A percentile compares a stretch with the other conserved stretches of the same genome.
phyloP scores from a whole-genome alignment of 2,329 filamentous ascomycete species.

The Hypoxylon rubiginosum region DNA sequence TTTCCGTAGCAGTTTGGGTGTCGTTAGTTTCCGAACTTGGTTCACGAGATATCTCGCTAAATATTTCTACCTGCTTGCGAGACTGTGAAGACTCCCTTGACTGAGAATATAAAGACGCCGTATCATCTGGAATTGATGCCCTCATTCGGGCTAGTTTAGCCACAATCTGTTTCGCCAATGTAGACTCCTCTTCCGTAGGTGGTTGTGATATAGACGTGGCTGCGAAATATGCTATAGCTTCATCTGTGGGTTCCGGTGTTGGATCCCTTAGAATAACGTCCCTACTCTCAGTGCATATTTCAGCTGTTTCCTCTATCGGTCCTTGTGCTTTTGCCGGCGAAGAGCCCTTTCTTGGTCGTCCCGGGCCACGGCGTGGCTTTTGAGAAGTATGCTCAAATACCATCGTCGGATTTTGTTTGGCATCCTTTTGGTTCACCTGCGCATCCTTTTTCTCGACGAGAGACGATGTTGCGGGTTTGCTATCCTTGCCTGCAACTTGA shows the following conservation, averaged over 20 bases:
- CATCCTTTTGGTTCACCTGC: neutral
- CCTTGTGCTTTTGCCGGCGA: slow-evolving; percentile 8
- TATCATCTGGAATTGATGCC: slow-evolving; percentile 5
- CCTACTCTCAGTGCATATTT: neutral
- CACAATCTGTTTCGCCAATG: slow-evolving; percentile 19
- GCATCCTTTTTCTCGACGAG: neutral
- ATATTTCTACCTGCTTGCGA: slow-evolving; percentile 38
- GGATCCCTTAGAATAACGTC: neutral
- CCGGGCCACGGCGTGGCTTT: slow-evolving; percentile 15
- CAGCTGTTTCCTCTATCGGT: neutral
- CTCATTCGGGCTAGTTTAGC: slow-evolving; percentile 9
- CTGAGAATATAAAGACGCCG: slow-evolving; percentile 15
- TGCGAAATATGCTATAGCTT: slow-evolving; percentile 1
- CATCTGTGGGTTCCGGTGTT: neutral
- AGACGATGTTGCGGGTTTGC: slow-evolving; percentile 9
- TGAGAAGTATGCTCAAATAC: slow-evolving; percentile 1
- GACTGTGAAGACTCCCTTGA: slow-evolving; percentile 31
- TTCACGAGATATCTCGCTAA: slow-evolving; percentile 24
- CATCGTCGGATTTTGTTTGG: neutral
- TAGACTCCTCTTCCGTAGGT: slow-evolving; percentile 6
- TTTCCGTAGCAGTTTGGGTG: slow-evolving; percentile 2
- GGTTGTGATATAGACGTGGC: neutral
- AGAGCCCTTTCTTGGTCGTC: slow-evolving; percentile 27
- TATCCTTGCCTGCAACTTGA: neutral
- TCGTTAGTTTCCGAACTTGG: slow-evolving; percentile 7